Base-by-base conservation (phyloP, 257 asterid species). In the Ocimum tenuiflorum region DNA sequence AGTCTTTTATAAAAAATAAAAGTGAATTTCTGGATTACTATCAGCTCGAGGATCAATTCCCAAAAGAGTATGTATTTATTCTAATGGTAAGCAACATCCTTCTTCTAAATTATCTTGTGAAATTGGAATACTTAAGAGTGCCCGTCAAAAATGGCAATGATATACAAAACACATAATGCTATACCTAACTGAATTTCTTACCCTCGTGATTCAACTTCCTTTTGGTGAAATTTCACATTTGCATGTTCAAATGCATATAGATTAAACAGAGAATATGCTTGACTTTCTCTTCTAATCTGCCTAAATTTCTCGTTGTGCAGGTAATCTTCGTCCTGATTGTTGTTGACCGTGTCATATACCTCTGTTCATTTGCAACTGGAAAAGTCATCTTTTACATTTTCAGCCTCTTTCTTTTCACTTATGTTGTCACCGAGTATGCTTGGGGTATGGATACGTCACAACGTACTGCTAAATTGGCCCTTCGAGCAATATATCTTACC, bases 1-100 rank as follows among this genome's bases (percentile, higher is more conserved):
- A 89, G 60, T 88, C 96, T 11, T 94, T 92, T 64, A 81, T 88
- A 17, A 92, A 89, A 73, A 92, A 92, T 67, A 90, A 90, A 79
- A 90, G 86, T 58, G 91, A 94, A 61, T 75, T 94, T 76, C 89
- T 94, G 1, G 99, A 94, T 82, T 95, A 88, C 72, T 94, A 88
- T 80, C 99, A 94, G 84, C 96, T 94, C 43, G 99, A 94, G 82
- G 99, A 94, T 77, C 99, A 94, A 82, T 94, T 94, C 69, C 97
- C 97, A 0, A 90, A 90, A 70, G 99, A 94, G 73, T 94, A 75
- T 50, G 97, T 94, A 45, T 94, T 85, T 70, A 80, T 90, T 68
- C 81, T 94, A 58, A 87, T 94, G 96, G 99, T 94, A 94, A 80
- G 81, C 45, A 57, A 65, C 4, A 60, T 43, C 29, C 38, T 55